Percentiles rank a stretch among this genome's conserved stretches.
phyloP scores from a whole-genome alignment of 1,284 basidiomycete species.

The Cystobasidium sp. region DNA sequence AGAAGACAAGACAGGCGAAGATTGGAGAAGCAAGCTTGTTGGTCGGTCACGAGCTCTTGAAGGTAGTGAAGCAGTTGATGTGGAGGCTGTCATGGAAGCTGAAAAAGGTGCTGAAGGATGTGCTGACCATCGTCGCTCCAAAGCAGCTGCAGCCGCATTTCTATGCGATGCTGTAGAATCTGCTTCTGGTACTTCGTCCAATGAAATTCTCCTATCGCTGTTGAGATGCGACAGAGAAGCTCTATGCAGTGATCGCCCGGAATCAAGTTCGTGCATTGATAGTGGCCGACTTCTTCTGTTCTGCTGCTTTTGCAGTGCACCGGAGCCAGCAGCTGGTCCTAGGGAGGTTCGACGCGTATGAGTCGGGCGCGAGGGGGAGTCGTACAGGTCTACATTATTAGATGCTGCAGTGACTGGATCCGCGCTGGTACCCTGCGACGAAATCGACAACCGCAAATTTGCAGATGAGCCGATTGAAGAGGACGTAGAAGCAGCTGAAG shows the following conservation, averaged over 20 bases:
- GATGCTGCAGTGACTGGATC: constrained; percentile 28
- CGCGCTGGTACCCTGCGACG: constrained; percentile 23
- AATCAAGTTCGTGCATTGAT: constrained; percentile 25
- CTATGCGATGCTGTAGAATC: constrained; percentile 21
- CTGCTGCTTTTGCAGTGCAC: constrained; percentile 1
- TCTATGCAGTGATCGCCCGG: not conserved
- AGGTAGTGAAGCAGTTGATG: not conserved
- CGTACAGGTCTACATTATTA: not conserved
- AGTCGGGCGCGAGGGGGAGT: constrained; percentile 12
- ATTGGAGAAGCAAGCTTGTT: constrained; percentile 13
- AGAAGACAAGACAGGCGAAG: constrained; percentile 26
- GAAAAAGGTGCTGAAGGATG: not conserved
- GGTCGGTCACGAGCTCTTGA: not conserved
- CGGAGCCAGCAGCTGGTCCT: not conserved
- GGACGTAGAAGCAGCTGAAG: not conserved
- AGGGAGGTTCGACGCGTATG: constrained; percentile 8
- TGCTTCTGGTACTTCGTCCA: constrained; percentile 11
- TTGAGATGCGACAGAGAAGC: not conserved
- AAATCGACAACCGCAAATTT: constrained; percentile 5
- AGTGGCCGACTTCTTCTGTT: constrained; percentile 3
- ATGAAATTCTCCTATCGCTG: not conserved
- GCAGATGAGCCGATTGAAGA: constrained; percentile 2
- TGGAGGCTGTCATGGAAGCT: not conserved
- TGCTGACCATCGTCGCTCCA: constrained; percentile 9
- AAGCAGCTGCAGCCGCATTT: constrained; percentile 23